Evolutionary conservation across 495 filamentous ascomycete genomes (phyloP).

Genomic region (Daldinia grandis): DNA sequence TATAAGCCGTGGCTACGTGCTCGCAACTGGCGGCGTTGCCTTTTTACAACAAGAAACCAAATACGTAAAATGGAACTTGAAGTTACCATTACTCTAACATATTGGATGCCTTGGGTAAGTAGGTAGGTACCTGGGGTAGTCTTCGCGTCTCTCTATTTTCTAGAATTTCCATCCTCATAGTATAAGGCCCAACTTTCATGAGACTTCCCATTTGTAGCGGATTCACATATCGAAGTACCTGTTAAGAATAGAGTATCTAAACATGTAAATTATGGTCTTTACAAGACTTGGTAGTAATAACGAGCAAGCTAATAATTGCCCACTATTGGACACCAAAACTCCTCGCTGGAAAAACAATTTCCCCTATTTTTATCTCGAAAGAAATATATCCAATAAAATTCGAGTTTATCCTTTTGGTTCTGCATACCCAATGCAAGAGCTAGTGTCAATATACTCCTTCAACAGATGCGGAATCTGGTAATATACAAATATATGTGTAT

Average conservation of each 20-base stretch:
- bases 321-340: constrained; percentile 21
- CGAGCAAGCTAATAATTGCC: neutral
- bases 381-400: neutral
- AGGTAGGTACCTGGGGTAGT: too few relatives aligned
- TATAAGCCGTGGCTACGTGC: too few relatives aligned
- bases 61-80: too few relatives aligned
- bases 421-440: constrained; percentile 1
- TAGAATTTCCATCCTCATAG: too few relatives aligned
- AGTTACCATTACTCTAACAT: too few relatives aligned
- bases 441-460: neutral
- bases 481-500: neutral
- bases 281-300: neutral
- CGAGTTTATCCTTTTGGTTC: neutral
- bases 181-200: too few relatives aligned
- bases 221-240: neutral
- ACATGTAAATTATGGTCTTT: neutral
- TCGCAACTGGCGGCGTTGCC: too few relatives aligned
- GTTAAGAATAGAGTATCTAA: neutral
- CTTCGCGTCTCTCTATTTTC: too few relatives aligned
- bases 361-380: neutral
- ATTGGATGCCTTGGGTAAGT: too few relatives aligned
- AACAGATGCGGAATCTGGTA: constrained; percentile 8
- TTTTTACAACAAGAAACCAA: too few relatives aligned
- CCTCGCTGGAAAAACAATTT: constrained; percentile 20
- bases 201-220: too few relatives aligned